These are phyloP conservation scores for Botryobasidium botryosum DNA, from an alignment of 768 basidiomycete species.

Conservation along the genomic window DNA sequence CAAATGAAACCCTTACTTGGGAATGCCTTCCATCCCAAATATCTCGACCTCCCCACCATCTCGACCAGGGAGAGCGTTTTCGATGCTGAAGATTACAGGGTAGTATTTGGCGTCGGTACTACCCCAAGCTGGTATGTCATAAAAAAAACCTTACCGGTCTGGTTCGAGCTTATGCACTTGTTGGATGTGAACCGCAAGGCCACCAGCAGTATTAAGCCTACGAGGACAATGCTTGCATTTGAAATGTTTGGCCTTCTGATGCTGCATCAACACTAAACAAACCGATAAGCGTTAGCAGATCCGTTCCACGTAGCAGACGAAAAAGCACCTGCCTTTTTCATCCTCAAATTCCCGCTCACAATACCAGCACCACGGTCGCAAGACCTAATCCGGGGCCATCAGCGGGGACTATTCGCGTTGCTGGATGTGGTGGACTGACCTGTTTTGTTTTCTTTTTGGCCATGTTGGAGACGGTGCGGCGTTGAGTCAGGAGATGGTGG, in stretches of 20 bases:
- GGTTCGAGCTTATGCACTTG: constrained; percentile 99
- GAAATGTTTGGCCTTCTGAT: constrained; percentile 99
- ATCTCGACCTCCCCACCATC: constrained; percentile 99
- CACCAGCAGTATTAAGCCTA: constrained; percentile 91
- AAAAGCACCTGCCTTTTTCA: constrained; percentile 63
- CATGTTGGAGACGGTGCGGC: too few relatives aligned
- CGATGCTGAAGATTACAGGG: constrained; percentile 63
- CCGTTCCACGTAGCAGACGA: neutral
- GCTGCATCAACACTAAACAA: constrained; percentile 79
- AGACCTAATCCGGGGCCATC: constrained; percentile 31
- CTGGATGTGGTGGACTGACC: too few relatives aligned
- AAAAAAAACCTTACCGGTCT: constrained; percentile 43
- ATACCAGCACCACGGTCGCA: constrained; percentile 97
- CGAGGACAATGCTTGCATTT: constrained; percentile 94
- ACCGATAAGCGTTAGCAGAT: constrained; percentile 2
- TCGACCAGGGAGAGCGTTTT: constrained; percentile 88
- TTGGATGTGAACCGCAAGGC: constrained; percentile 92
- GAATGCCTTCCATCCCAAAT: constrained; percentile 87
- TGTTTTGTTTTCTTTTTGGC: too few relatives aligned
- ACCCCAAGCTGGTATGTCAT: neutral
- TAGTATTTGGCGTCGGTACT: neutral
- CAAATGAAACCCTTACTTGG: constrained; percentile 36
- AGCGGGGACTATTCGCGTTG: too few relatives aligned
- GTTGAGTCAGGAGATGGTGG: too few relatives aligned
- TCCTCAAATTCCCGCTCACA: constrained; percentile 99